Percentiles rank a stretch among this genome's conserved stretches.
phyloP scores from a whole-genome alignment of 2,329 filamentous ascomycete species.

The Raffaelea arxii region DNA sequence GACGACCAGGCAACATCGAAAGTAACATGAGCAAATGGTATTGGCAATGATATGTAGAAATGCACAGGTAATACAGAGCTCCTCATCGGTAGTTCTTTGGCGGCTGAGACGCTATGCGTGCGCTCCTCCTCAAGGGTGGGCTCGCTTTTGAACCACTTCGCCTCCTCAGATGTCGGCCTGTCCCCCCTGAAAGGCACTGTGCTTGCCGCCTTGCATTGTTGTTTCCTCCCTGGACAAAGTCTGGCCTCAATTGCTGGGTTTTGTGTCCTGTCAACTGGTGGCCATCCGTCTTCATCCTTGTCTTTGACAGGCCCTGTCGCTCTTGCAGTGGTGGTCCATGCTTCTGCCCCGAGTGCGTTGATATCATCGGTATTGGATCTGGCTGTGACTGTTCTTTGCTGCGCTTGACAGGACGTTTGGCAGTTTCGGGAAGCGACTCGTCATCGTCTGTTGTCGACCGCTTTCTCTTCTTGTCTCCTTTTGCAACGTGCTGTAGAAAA shows the following conservation, averaged over 20 bases:
- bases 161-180: neutral
- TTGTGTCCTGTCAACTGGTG: neutral
- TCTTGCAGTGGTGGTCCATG: neutral
- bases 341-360: too few relatives aligned
- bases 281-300: neutral
- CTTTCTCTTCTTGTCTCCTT: neutral
- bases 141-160: neutral
- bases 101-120: neutral
- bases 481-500: neutral
- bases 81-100: neutral
- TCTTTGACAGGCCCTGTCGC: neutral
- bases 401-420: neutral
- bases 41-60: neutral
- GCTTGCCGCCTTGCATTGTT: neutral
- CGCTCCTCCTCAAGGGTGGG: neutral
- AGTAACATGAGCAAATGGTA: neutral
- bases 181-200: too few relatives aligned
- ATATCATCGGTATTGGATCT: neutral
- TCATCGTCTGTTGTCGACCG: neutral
- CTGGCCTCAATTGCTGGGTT: neutral
- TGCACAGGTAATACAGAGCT: neutral
- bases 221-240: neutral
- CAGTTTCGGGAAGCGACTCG: neutral
- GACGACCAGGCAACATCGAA: too few relatives aligned
- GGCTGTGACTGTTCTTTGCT: neutral